Evolutionary conservation across 1,139 yeast genomes (phyloP).

Genomic region (Nakaseomyces uthaithaninus): DNA sequence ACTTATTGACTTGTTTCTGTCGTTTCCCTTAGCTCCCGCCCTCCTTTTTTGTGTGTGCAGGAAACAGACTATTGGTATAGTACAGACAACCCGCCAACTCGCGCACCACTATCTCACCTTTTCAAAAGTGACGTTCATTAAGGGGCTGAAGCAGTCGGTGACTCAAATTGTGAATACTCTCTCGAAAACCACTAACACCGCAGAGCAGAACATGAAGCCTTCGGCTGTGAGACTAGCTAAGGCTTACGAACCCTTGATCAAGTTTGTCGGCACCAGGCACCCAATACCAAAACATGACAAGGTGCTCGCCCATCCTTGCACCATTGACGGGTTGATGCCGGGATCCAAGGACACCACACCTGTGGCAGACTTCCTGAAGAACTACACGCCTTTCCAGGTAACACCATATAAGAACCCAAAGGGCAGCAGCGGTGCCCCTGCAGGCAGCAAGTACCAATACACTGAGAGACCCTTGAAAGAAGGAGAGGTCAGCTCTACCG

Average conservation of each 20-base stretch:
- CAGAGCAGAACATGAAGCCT: slow-evolving; percentile 30
- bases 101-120: too few species aligned
- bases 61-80: too few species aligned
- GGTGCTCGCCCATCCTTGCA: slow-evolving; percentile 40
- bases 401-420: slow-evolving; percentile 31
- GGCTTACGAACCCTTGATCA: slow-evolving; percentile 46
- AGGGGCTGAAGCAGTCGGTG: slow-evolving; percentile 6
- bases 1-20: too few species aligned
- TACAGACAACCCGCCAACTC: too few species aligned
- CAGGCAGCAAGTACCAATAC: slow-evolving; percentile 39
- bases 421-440: slow-evolving; percentile 23
- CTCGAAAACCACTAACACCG: neutral
- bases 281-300: slow-evolving; percentile 27
- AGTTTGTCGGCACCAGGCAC: slow-evolving; percentile 48
- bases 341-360: slow-evolving; percentile 29
- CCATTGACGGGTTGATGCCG: slow-evolving; percentile 39
- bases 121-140: slow-evolving; percentile 4
- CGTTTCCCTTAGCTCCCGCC: too few species aligned
- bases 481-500: slow-evolving; percentile 43
- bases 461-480: slow-evolving; percentile 22
- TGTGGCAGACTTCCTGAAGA: slow-evolving; percentile 26
- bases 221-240: slow-evolving; percentile 30
- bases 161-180: slow-evolving; percentile 3
- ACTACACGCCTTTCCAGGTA: slow-evolving; percentile 26
- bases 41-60: too few species aligned